Percentiles rank a stretch among this genome's conserved stretches.
Evolutionary conservation across 2,329 filamentous ascomycete species (phyloP).

Genomic region (Paraphaeosphaeria minitans): DNA sequence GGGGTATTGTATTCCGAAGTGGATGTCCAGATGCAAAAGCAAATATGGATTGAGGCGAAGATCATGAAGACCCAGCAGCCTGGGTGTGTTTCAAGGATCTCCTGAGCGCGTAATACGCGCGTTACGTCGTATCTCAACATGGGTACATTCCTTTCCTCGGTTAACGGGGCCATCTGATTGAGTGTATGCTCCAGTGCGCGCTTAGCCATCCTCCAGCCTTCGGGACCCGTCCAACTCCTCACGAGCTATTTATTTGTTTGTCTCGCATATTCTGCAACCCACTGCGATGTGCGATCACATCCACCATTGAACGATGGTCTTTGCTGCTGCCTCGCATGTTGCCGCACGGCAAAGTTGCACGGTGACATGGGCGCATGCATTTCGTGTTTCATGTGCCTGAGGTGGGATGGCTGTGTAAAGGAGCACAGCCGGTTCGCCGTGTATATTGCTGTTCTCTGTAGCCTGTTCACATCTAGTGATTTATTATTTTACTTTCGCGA

Average conservation of each 20-base stretch:
- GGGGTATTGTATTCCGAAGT: constrained; percentile 15
- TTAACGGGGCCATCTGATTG: neutral
- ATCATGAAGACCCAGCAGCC: constrained; percentile 11
- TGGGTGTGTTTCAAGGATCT: constrained; percentile 4
- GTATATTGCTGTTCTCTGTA: neutral
- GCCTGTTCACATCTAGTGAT: neutral
- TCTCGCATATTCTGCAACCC: neutral
- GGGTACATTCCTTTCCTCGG: neutral
- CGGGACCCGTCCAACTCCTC: neutral
- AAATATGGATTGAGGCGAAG: constrained; percentile 17
- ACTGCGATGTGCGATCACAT: neutral
- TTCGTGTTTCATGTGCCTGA: neutral
- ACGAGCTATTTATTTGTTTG: neutral
- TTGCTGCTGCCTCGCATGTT: neutral
- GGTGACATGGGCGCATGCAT: neutral
- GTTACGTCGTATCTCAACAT: neutral
- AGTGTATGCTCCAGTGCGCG: neutral
- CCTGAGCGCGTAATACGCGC: neutral
- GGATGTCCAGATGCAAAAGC: constrained; percentile 16
- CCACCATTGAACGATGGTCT: neutral
- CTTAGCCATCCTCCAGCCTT: neutral
- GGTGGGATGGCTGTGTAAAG: neutral
- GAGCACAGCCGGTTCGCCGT: neutral
- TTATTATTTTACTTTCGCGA: no score
- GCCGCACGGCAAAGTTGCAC: neutral